Base-by-base conservation (phyloP, 164 flowering plant genomes). In the Annona squamosa region DNA sequence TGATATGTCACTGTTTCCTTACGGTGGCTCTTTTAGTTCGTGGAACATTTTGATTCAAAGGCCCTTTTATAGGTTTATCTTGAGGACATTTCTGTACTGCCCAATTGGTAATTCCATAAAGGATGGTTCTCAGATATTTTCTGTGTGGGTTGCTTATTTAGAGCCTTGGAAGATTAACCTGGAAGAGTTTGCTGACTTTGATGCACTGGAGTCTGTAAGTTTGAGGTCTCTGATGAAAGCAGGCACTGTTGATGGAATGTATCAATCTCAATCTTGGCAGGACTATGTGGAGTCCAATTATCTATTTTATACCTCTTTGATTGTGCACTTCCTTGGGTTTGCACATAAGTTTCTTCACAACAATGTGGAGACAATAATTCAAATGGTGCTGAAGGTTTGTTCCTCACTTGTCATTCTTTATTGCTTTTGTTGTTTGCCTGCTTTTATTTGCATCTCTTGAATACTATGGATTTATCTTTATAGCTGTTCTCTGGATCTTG, bases 291-390 rank as follows among this genome's bases (percentile, higher is more conserved):
- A 90, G 77, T 83, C 88, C 44, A 90, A 94, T 75, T 91, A 91
- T 75, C 84, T 90, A 9, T 91, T 85, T 73, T 94, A 94, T 77
- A 90, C 84, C 77, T 90, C 97, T 5, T 76, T 94, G 81, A 88
- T 86, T 73, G 86, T 91, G 88, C 97, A 91, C 81, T 94, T 90
- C 70, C 86, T 94, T 71, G 96, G 94, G 16, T 94, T 94, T 84
- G 93, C 96, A 0, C 97, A 91, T 81, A 94, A 90, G 85, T 91
- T 91, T 73, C 92, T 94, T 76, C 97, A 88, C 71, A 76, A 83
- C 16, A 86, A 91, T 74, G 73, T 85, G 1, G 90, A 86, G 82
- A 68, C 75, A 3, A 77, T 94, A 62, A 83, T 87, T 7, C 85
- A 83, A 85, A 90, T 94, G 97, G 85, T 90, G 47, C 75, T 81